Conservation (phyloP, 2,329 filamentous ascomycete species). For the Ophiostoma angusticollis region DNA sequence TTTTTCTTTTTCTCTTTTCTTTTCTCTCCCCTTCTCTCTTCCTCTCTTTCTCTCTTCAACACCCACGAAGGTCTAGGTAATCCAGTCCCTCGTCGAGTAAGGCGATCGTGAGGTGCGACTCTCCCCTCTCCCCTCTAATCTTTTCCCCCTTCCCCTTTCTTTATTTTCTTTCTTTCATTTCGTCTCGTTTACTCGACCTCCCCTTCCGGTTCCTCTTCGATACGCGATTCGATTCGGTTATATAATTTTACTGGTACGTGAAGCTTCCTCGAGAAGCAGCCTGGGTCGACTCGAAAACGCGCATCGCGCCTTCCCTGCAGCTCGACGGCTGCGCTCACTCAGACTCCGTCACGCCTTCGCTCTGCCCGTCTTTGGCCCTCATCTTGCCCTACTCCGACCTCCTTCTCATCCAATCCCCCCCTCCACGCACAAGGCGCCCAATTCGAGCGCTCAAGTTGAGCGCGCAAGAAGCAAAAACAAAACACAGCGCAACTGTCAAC, state of each 20-base stretch:
- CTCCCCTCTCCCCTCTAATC: conserved; percentile 9
- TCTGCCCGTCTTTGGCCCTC: background rate
- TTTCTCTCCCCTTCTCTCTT: conserved; percentile 12
- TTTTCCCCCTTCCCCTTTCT: conserved; percentile 1
- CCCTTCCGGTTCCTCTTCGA: conserved; percentile 1
- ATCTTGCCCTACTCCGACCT: background rate
- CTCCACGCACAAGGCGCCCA: too few species aligned
- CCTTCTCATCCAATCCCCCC: background rate
- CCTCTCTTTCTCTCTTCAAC: conserved; percentile 26
- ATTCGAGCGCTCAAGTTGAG: too few species aligned
- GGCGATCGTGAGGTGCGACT: conserved; percentile 29
- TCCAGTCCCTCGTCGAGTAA: conserved; percentile 22
- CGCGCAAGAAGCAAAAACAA: too few species aligned
- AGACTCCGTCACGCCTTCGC: too few species aligned
- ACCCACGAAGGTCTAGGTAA: conserved; percentile 37
- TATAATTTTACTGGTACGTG: conserved; percentile 10
- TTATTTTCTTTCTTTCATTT: background rate
- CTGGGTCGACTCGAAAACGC: background rate
- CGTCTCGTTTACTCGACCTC: conserved; percentile 4
- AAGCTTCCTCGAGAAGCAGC: background rate
- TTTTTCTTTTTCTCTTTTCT: conserved; percentile 10
- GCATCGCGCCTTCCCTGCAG: conserved; percentile 1
- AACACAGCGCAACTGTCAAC: background rate
- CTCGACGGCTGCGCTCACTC: background rate
- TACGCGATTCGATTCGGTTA: conserved; percentile 1